A percentile compares a stretch with the other conserved stretches of the same genome.
Conservation (phyloP, 2,329 filamentous ascomycete species). For the Epichloe amarillans region DNA sequence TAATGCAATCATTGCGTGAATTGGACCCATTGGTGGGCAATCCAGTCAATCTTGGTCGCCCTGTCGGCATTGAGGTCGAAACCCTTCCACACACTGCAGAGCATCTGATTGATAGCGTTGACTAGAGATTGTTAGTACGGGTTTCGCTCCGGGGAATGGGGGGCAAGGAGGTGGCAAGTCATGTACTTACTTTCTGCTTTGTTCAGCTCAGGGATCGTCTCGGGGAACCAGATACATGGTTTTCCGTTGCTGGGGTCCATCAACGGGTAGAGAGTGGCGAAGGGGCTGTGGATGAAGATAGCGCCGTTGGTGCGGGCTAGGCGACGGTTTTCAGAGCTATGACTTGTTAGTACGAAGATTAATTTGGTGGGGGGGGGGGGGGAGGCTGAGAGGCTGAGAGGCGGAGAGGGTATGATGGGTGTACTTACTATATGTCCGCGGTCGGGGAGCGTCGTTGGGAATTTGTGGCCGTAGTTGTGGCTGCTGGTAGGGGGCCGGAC, state of each 20-base stretch:
- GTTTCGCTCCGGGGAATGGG: background rate
- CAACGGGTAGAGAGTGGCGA: background rate
- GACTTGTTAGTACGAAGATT: background rate
- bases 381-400: background rate
- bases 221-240: background rate
- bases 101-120: background rate
- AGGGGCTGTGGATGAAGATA: background rate
- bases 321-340: background rate
- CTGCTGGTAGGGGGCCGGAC: too few species aligned
- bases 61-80: background rate
- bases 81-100: background rate
- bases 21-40: background rate
- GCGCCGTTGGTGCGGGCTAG: background rate
- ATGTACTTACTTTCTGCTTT: background rate
- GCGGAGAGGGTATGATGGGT: too few species aligned
- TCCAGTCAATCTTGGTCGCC: background rate
- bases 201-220: background rate
- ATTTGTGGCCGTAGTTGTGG: too few species aligned
- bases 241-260: background rate
- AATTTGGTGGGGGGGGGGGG: too few species aligned
- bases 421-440: too few species aligned
- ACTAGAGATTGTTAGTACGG: background rate
- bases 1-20: background rate
- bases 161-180: too few species aligned
- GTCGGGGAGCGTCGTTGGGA: too few species aligned